Evolutionary conservation across 768 basidiomycete genomes (phyloP), one percentile per base, ranked within the genome.

Genomic region (Leccinum barrowsii): DNA sequence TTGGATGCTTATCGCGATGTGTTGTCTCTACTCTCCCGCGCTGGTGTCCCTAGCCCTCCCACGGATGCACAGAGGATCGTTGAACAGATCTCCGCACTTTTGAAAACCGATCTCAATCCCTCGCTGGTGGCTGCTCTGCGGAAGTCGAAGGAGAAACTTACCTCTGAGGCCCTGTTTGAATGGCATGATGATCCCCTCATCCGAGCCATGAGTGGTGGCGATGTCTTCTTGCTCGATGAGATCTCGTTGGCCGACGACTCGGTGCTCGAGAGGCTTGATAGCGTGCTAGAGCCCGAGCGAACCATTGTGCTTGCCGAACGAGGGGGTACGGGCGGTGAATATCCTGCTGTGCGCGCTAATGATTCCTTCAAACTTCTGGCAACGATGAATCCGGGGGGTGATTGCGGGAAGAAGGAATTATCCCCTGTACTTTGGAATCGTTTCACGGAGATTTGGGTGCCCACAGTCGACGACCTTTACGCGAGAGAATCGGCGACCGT

Each of bases 401-500:
- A 99, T 68, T 98, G 94, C 66, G 97, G 97, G 22, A 99, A 99
- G 79, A 99, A 98, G 70, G 97, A 99, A 69, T 78, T 99, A 2
- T 98, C 97, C 2, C 95, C 95, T 35, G 97, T 97, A 0, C 78
- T 99, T 40, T 85, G 97, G 21, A 99, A 98, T 74, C 85, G 97
- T 5, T 99, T 99, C 75, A 99, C 97, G 4, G 97, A 99, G 71
- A 96, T 99, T 32, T 99, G 97, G 95, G 97, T 99, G 0, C 95
- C 96, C 4, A 76, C 86, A 17, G 82, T 98, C 32, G 85, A 90
- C 57, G 79, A 85, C 59, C 79, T n/a, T n/a, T 65, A 24, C 82
- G 83, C 40, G 63, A 67, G 2, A 78, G 77, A 58, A 76, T 88
- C 3, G 83, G 81, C 0, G 89, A 90, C 67, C 77, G 75, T 11